Evolutionary conservation across 495 filamentous ascomycete species (phyloP).

Genomic region (Jackrogersella minutella): DNA sequence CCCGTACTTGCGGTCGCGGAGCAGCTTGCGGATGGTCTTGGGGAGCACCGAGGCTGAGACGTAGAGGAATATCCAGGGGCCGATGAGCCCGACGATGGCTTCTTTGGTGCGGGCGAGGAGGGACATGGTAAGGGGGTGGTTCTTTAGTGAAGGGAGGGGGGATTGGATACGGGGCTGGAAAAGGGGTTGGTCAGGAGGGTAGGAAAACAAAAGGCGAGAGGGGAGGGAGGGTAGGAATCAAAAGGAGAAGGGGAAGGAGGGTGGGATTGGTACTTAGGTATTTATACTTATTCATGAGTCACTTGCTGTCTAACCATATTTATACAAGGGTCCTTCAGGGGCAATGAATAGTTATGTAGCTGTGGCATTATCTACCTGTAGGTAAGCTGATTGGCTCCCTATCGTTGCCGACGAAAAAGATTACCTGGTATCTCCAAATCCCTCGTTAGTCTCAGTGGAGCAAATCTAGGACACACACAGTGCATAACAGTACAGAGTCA

Average conservation of each 20-base stretch:
- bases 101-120: conserved; percentile 20
- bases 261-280: not conserved
- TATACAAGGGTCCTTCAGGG: not conserved
- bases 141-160: not conserved
- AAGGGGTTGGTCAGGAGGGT: not conserved
- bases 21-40: conserved; percentile 43
- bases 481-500: conserved; percentile 12
- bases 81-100: conserved; percentile 39
- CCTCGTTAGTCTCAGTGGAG: not conserved
- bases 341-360: no score
- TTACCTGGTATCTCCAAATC: not conserved
- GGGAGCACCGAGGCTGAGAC: conserved; percentile 50
- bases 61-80: conserved; percentile 52
- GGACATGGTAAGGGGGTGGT: conserved; percentile 2
- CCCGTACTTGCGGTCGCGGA: conserved; percentile 34
- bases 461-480: conserved; percentile 17
- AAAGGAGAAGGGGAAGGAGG: no score
- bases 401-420: no score
- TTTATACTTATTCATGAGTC: not conserved
- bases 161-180: not conserved
- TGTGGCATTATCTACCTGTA: not conserved
- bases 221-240: not conserved
- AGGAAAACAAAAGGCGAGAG: not conserved
- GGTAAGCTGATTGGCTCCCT: not conserved
- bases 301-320: not conserved